Evolutionary conservation across 176 grass and related monocot species (phyloP), one percentile per base, ranked within the genome.

Genomic region (Juncus inflexus): DNA sequence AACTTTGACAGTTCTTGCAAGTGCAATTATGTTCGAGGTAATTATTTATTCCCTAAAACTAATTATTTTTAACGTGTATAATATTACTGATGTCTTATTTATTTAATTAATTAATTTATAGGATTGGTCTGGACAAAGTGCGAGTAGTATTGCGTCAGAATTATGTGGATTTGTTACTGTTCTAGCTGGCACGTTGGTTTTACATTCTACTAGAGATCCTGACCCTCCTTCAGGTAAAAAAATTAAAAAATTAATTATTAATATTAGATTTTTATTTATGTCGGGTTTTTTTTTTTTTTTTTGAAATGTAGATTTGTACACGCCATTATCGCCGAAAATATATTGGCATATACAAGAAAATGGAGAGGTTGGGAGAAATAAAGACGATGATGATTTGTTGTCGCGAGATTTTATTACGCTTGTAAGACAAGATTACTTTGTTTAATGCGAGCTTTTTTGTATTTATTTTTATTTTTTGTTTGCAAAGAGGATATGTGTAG

Each of bases 21-120:
- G 94, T 63, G 94, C 82, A 61, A 99, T 99, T 79, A 99, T 99
- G 94, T 99, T 99, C 78, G 92, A 86, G 94, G 94, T 92, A 78
- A 78, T 8, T 3, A 15, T 16, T 6, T 52, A 62, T n/a, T 35
- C 19, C 19, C 19, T 28, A 28, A 28, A 28, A 28, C 0, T 28
- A 28, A 28, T 60, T 6, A 65, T 7, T 42, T 14, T 69, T 10
- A n/a, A 9, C 12, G 1, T 70, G 14, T 11, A 50, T 28, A 28
- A 28, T 28, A 28, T 28, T 28, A 28, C 19, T 28, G 19, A 28
- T 28, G 19, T 28, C 19, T 28, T 28, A 28, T 28, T 28, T 28
- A 28, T 28, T 28, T 28, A 28, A 2, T 51, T 58, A 10, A 55
- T 7, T 60, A 10, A 16, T 69, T 50, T 58, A 12, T 72, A 99